phyloP scores from a whole-genome alignment of 2,329 filamentous ascomycete species.

The Colletotrichum cordylinicola region DNA sequence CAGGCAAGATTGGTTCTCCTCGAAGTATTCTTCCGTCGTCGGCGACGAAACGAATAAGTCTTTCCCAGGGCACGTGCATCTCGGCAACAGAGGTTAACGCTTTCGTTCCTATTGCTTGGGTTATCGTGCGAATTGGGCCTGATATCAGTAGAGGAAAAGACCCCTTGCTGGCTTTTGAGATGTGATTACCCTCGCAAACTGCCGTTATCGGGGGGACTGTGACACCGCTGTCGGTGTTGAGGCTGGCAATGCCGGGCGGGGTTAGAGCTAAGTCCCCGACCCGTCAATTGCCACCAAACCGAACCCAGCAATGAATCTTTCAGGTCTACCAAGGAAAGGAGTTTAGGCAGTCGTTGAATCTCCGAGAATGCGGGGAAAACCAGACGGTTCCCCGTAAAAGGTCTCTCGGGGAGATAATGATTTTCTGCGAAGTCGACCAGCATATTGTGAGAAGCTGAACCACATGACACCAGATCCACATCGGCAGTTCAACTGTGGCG shows the following conservation, averaged over 20 bases:
- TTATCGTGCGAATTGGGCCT: background rate
- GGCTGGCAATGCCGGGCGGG: background rate
- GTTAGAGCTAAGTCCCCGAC: background rate
- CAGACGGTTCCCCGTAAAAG: background rate
- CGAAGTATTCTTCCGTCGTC: constrained; percentile 54
- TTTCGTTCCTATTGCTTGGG: background rate
- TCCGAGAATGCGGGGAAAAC: background rate
- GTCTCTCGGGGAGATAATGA: background rate
- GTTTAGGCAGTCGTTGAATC: background rate
- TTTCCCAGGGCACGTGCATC: constrained; percentile 50
- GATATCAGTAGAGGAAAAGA: background rate
- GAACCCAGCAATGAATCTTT: background rate
- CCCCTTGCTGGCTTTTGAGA: background rate
- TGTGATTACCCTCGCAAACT: background rate
- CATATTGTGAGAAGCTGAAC: background rate
- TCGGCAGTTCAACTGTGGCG: background rate
- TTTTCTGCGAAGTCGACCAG: background rate
- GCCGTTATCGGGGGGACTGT: background rate
- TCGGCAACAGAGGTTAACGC: constrained; percentile 25
- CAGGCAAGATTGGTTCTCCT: constrained; percentile 57
- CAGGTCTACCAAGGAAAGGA: background rate
- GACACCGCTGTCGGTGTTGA: background rate
- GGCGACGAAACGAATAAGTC: constrained; percentile 60
- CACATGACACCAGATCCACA: background rate
- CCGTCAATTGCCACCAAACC: background rate